Evolutionary conservation across 495 filamentous ascomycete genomes (phyloP), one percentile per base, ranked within the genome.

Genomic region (Neurospora africana): DNA sequence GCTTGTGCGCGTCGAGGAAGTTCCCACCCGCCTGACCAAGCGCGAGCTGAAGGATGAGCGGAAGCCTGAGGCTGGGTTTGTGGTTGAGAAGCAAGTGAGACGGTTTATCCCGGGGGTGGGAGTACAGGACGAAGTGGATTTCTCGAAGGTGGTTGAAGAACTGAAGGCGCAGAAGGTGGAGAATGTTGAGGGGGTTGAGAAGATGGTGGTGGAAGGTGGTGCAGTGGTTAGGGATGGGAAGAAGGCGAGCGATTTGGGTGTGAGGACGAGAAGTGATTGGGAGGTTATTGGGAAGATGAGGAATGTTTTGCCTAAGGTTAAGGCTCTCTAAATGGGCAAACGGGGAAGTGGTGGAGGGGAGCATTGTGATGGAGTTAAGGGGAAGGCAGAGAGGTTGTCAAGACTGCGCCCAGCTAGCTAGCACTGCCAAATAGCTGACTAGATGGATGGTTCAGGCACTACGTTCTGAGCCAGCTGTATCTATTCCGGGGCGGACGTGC

Each of bases 1-100:
- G 81, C 85, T 99, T 72, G 91, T 99, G 7, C 85, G 87, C 15
- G 95, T 99, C 33, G 83, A 88, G 44, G 95, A 98, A 82, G 93
- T 97, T 44, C 92, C 92, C 19, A 77, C 80, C 70, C 77, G 87
- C n/a, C 79, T 94, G 78, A 90, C 88, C 23, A 89, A 90, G 78
- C 83, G 86, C 72, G 90, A 98, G 83, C 86, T 97, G 74, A 87
- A 88, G 78, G 86, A 86, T 17, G 86, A 89, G 83, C 84, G 96
- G 75, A 89, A 86, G 81, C 93, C 94, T 9, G 93, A 97, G 73
- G 86, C 87, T 2, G 95, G 95, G 11, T 99, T 92, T 76, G 95
- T 90, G 75, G 73, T 98, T 73, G 95, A 98, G 86, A 91, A 81
- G 79, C 36, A 39, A n/a, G 35, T 68, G 3, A 72, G 69, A 37